Base-by-base conservation (phyloP, 2,329 filamentous ascomycete species). In the Cytospora piceicola region DNA sequence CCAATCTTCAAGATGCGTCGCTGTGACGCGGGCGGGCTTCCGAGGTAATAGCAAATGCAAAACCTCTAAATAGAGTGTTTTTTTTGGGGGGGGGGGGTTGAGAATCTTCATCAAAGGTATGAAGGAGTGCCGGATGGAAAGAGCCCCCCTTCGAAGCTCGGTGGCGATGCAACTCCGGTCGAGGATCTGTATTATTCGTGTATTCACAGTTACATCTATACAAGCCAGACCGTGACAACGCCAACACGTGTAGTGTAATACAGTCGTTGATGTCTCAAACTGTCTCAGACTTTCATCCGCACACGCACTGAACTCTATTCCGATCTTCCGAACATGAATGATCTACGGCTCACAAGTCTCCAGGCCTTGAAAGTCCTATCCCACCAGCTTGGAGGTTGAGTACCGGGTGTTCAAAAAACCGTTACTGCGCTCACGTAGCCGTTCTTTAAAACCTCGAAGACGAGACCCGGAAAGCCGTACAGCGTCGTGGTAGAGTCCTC, bases 371-470 rank as follows among this genome's bases (percentile, higher is more conserved):
- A 11, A 15, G 32, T 14, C 15, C 14, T 5, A 5, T 39, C 17
- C 36, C 5, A n/a, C 20, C 39, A 3, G 4, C 2, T 42, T 42
- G 2, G 8, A 15, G 15, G 15, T 2, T 42, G 17, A 42, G 39
- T 49, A 39, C n/a, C 20, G n/a, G 29, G 29, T 0, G 8, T 59
- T 85, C 75, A 97, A 80, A 94, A 97, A 29, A 97, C 88, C 12
- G 94, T 98, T 75, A 98, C 82, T 30, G 92, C 91, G 77, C 93
- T 96, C 29, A 99, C 91, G 68, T 88, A 90, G 4, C 92, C 93
- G 74, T 96, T 97, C 86, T 92, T 94, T 76, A 98, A 79, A 32
- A 99, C 94, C 79, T 99, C 95, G 79, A 99, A 98, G 56, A 97
- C 88, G 77, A 98, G 80, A 0, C 95, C 94, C 0, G 95, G 94